Evolutionary conservation across 1,139 yeast species (phyloP).

Genomic region (Blastobotrys indianensis): DNA sequence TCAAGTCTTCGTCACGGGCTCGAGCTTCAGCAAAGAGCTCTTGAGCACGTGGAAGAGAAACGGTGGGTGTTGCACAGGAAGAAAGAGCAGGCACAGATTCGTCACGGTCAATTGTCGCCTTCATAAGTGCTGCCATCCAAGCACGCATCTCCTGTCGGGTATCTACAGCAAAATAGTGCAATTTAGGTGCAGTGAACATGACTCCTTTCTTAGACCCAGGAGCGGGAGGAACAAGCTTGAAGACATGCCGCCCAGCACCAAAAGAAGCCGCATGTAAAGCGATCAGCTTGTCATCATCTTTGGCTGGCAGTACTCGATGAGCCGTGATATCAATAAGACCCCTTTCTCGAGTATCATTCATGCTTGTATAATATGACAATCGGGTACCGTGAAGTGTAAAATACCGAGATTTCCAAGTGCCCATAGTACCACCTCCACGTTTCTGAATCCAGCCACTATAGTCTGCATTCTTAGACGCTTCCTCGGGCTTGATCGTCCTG

Average conservation of each 20-base stretch:
- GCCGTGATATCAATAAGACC: slow-evolving; percentile 95
- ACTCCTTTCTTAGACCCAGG: slow-evolving; percentile 95
- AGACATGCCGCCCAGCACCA: slow-evolving; percentile 87
- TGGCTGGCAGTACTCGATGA: slow-evolving; percentile 79
- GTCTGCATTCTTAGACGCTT: slow-evolving; percentile 69
- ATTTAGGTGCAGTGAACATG: slow-evolving; percentile 92
- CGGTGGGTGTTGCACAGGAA: slow-evolving; percentile 91
- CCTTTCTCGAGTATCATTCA: slow-evolving; percentile 75
- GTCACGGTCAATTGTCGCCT: slow-evolving; percentile 94
- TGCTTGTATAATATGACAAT: slow-evolving; percentile 76
- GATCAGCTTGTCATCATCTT: slow-evolving; percentile 70
- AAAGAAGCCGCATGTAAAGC: slow-evolving; percentile 89
- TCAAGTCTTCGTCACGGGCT: slow-evolving; percentile 26
- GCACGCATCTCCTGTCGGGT: slow-evolving; percentile 84
- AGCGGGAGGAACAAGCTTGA: slow-evolving; percentile 92
- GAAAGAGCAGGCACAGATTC: slow-evolving; percentile 91
- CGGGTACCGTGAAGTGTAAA: slow-evolving; percentile 91
- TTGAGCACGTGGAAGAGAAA: slow-evolving; percentile 79
- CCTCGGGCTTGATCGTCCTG: slow-evolving; percentile 64
- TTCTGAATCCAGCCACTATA: slow-evolving; percentile 95
- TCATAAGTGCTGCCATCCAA: slow-evolving; percentile 94
- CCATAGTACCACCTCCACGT: slow-evolving; percentile 76
- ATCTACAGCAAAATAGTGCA: slow-evolving; percentile 94
- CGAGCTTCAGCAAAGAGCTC: slow-evolving; percentile 72
- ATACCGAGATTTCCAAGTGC: slow-evolving; percentile 86